Percentiles rank a stretch among this genome's conserved stretches.
phyloP scores from a whole-genome alignment of 2,329 filamentous ascomycete genomes.

The Monosporascus cannonballus region DNA sequence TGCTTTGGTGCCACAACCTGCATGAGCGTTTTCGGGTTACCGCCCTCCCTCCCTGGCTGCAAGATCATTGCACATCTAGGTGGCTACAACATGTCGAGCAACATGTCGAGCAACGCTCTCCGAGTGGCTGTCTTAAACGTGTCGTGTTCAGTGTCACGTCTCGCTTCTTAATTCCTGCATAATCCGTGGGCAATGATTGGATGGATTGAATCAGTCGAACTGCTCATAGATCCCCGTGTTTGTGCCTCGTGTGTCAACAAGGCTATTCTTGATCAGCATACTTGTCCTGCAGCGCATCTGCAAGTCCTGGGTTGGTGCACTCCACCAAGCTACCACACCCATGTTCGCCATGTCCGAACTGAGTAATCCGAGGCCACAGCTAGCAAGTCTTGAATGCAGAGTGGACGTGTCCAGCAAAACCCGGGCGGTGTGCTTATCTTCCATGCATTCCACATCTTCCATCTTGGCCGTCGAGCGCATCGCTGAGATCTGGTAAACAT shows the following conservation, averaged over 20 bases:
- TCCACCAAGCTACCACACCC: not conserved
- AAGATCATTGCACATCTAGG: not conserved
- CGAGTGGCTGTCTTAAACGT: not conserved
- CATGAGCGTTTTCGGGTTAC: slow-evolving; percentile 15
- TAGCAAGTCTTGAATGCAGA: not conserved
- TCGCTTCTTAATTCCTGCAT: not conserved
- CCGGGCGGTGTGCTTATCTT: not conserved
- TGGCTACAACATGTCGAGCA: no score
- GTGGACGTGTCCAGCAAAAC: not conserved
- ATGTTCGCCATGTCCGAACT: not conserved
- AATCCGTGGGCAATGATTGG: not conserved
- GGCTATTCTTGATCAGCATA: not conserved
- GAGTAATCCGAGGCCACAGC: not conserved
- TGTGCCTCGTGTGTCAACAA: not conserved
- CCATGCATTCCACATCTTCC: not conserved
- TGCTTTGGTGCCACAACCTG: slow-evolving; percentile 6
- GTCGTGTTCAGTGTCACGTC: not conserved
- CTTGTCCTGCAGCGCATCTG: not conserved
- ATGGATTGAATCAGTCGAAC: not conserved
- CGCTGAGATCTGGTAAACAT: not conserved
- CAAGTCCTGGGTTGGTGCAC: not conserved
- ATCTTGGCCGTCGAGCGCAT: not conserved
- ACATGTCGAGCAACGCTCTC: not conserved
- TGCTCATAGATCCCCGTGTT: not conserved
- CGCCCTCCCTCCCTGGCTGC: slow-evolving; percentile 1